Percentiles rank a stretch among this genome's conserved stretches.
These are phyloP conservation scores for Sugiyamaella sp. DNA, from an alignment of 1,139 yeast species.

Conservation along the genomic window DNA sequence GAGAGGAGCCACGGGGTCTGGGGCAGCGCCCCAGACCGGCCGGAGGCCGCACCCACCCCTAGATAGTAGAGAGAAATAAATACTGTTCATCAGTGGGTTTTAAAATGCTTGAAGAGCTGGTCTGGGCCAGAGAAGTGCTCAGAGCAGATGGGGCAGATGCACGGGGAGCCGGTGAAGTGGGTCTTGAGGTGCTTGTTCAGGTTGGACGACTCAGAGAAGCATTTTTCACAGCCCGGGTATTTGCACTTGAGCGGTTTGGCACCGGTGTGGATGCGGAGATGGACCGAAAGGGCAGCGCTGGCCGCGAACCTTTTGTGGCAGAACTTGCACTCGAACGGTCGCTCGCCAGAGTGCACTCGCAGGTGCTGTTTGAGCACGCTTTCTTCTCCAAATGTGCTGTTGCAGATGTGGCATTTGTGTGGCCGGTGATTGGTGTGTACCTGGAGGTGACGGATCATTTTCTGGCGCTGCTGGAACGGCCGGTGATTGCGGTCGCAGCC, in stretches of 20 bases:
- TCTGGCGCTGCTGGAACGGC: constrained; percentile 80
- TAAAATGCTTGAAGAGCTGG: constrained; percentile 20
- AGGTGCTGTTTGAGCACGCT: constrained; percentile 71
- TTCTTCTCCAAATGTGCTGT: constrained; percentile 68
- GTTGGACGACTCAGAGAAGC: constrained; percentile 88
- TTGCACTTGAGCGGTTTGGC: constrained; percentile 85
- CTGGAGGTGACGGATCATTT: constrained; percentile 80
- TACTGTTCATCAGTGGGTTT: constrained; percentile 14
- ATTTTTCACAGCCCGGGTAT: constrained; percentile 76
- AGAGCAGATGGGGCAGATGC: constrained; percentile 20
- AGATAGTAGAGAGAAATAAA: constrained; percentile 1
- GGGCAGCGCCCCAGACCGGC: constrained; percentile 12
- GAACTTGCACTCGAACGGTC: constrained; percentile 77
- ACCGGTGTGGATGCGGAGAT: constrained; percentile 85
- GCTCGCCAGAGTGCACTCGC: constrained; percentile 84
- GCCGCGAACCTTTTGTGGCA: constrained; percentile 79
- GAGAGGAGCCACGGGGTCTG: constrained; percentile 3
- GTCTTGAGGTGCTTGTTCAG: constrained; percentile 71
- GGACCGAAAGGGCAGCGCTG: constrained; percentile 59
- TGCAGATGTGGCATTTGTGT: constrained; percentile 67
- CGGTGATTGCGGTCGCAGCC: constrained; percentile 68
- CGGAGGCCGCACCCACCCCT: constrained; percentile 1
- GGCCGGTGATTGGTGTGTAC: constrained; percentile 87
- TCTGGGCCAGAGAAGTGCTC: constrained; percentile 16
- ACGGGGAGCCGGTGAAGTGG: constrained; percentile 17